These are phyloP conservation scores for Calonectria henricotiae DNA, from an alignment of 2,329 filamentous ascomycete species.

Conservation along the genomic window DNA sequence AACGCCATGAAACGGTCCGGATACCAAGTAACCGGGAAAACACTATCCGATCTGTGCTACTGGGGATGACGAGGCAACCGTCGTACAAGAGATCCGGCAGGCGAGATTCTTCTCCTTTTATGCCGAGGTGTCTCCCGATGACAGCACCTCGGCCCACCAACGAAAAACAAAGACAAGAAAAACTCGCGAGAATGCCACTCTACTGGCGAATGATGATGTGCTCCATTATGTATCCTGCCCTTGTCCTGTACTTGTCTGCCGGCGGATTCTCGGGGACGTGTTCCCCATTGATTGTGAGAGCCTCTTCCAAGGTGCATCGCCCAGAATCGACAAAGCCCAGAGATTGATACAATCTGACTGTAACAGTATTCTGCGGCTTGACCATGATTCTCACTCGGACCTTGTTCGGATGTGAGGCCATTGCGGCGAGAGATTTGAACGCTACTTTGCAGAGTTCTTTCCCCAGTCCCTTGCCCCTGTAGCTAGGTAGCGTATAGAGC, in stretches of 20 bases:
- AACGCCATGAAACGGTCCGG: not conserved
- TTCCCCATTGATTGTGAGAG: slow-evolving; percentile 25
- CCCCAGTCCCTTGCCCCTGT: slow-evolving; percentile 14
- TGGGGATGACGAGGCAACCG: slow-evolving; percentile 29
- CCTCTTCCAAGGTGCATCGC: slow-evolving; percentile 30
- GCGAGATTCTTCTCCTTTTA: slow-evolving; percentile 1
- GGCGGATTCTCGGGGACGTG: slow-evolving; percentile 1
- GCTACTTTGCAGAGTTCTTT: slow-evolving; percentile 10
- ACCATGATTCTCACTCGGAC: slow-evolving; percentile 31
- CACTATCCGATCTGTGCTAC: not conserved
- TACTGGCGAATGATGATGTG: not conserved
- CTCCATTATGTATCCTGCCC: not conserved
- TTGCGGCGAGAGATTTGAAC: not conserved
- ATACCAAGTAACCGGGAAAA: slow-evolving; percentile 8
- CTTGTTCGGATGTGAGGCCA: not conserved
- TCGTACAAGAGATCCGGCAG: slow-evolving; percentile 23
- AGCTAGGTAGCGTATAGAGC: slow-evolving; percentile 15
- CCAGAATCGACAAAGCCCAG: slow-evolving; percentile 21
- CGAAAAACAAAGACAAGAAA: not conserved
- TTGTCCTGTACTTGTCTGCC: not conserved
- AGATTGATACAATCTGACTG: slow-evolving; percentile 9
- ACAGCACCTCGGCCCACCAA: not conserved
- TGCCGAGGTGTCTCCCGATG: slow-evolving; percentile 14
- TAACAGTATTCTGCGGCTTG: slow-evolving; percentile 20
- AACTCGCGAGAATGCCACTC: not conserved